These are phyloP conservation scores for Inga oerstediana DNA, from an alignment of 306 rosid species.

Conservation along the genomic window DNA sequence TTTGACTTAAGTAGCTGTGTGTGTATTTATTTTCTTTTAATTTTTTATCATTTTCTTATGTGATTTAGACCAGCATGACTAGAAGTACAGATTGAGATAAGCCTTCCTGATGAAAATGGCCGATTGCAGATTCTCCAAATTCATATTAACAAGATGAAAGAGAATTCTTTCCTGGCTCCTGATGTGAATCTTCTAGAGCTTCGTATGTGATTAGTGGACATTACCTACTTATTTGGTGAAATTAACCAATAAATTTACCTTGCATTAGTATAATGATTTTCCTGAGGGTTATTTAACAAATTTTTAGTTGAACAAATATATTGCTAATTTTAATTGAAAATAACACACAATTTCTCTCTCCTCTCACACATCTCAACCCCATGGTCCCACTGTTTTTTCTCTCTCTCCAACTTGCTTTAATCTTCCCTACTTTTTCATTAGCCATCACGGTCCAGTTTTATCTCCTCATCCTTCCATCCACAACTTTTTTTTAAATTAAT, in stretches of 20 bases:
- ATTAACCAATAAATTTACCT: slow-evolving; percentile 8
- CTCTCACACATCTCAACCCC: no score
- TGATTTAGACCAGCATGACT: slow-evolving; percentile 87
- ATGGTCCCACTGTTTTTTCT: no score
- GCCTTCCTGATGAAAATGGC: slow-evolving; percentile 99
- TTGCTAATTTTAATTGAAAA: no score
- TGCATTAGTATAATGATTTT: slow-evolving; percentile 15
- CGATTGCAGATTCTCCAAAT: slow-evolving; percentile 95
- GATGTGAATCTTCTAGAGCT: slow-evolving; percentile 92
- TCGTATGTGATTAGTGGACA: slow-evolving; percentile 54
- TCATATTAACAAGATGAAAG: slow-evolving; percentile 97
- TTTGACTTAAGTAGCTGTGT: slow-evolving; percentile 29
- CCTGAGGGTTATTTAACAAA: not conserved
- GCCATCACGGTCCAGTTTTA: no score
- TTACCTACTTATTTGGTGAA: not conserved
- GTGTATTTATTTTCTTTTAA: slow-evolving; percentile 1
- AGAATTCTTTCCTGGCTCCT: slow-evolving; percentile 91
- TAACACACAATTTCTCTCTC: no score
- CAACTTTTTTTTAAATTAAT: no score
- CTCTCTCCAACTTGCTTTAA: no score
- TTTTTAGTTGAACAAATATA: no score
- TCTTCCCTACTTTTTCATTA: no score
- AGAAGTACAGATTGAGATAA: slow-evolving; percentile 97
- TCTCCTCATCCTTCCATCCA: no score
- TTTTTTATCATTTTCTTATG: slow-evolving; percentile 29